Evolutionary conservation across 768 basidiomycete species (phyloP).

Genomic region (Lactifluus rugatus): DNA sequence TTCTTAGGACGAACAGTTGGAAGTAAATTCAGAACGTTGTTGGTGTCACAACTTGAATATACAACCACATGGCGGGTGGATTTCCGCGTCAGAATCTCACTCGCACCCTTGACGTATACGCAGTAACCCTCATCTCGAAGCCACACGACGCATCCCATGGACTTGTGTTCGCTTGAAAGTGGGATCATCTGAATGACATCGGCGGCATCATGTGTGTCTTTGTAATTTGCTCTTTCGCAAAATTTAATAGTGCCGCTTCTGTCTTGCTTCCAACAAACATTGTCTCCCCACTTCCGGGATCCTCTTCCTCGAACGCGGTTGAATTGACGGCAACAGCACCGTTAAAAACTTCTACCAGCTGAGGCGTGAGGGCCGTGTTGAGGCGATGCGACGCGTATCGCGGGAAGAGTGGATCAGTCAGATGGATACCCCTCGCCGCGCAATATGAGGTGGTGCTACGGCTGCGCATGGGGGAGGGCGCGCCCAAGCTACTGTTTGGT

Average conservation of each 20-base stretch:
- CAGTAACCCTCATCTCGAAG: conserved; percentile 46
- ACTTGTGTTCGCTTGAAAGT: conserved; percentile 87
- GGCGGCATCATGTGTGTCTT: conserved; percentile 48
- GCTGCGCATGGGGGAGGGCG: conserved; percentile 5
- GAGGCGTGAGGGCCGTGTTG: conserved; percentile 49
- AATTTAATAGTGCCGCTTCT: conserved; percentile 81
- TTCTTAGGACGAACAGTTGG: too few species aligned
- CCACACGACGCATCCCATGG: conserved; percentile 85
- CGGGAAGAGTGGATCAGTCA: background rate
- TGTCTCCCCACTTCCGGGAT: conserved; percentile 46
- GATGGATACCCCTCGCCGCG: background rate
- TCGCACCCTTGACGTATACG: conserved; percentile 85
- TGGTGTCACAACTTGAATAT: too few species aligned
- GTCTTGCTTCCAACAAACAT: conserved; percentile 91
- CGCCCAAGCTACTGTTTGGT: conserved; percentile 5
- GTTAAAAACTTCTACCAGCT: conserved; percentile 63
- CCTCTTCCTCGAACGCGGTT: conserved; percentile 83
- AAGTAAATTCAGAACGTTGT: too few species aligned
- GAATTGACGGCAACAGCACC: conserved; percentile 88
- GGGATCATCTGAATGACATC: conserved; percentile 80
- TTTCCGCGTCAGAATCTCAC: conserved; percentile 79
- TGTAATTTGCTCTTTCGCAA: conserved; percentile 72
- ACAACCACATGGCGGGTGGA: conserved; percentile 72
- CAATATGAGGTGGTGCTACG: background rate
- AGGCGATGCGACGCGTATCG: conserved; percentile 32